These are phyloP conservation scores for Paramecium sexaurelia DNA, from an alignment of 73 alveolate species.

Conservation along the genomic window DNA sequence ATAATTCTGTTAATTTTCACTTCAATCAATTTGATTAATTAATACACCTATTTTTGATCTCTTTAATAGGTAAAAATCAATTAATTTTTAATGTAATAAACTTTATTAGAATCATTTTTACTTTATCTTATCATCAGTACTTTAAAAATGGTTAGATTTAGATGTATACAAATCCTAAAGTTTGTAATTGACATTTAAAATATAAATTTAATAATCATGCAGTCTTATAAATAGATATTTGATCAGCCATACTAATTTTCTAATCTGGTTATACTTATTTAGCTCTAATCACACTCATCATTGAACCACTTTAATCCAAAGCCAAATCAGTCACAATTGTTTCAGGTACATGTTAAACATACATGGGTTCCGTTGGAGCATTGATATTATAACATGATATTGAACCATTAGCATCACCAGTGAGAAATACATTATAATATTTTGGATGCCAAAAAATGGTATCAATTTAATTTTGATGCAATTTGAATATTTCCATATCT, in stretches of 20 bases:
- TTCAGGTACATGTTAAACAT: neutral
- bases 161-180: too few species aligned
- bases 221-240: slow-evolving; percentile 8
- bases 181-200: too few species aligned
- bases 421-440: slow-evolving; percentile 1
- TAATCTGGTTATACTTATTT: neutral
- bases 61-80: neutral
- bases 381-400: neutral
- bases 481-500: slow-evolving; percentile 12
- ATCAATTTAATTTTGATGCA: neutral
- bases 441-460: slow-evolving; percentile 21
- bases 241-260: neutral
- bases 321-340: neutral
- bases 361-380: slow-evolving; percentile 43
- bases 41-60: neutral
- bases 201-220: too few species aligned
- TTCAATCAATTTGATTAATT: slow-evolving; percentile 12
- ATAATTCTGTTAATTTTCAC: neutral
- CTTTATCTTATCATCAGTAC: too few species aligned
- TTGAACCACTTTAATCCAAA: neutral
- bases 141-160: too few species aligned
- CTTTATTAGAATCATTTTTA: neutral
- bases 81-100: neutral
- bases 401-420: slow-evolving; percentile 22
- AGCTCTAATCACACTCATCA: slow-evolving; percentile 42